A percentile compares a stretch with the other conserved stretches of the same genome.
These are phyloP conservation scores for Apiospora phragmitis DNA, from an alignment of 2,329 filamentous ascomycete species.

Conservation along the genomic window DNA sequence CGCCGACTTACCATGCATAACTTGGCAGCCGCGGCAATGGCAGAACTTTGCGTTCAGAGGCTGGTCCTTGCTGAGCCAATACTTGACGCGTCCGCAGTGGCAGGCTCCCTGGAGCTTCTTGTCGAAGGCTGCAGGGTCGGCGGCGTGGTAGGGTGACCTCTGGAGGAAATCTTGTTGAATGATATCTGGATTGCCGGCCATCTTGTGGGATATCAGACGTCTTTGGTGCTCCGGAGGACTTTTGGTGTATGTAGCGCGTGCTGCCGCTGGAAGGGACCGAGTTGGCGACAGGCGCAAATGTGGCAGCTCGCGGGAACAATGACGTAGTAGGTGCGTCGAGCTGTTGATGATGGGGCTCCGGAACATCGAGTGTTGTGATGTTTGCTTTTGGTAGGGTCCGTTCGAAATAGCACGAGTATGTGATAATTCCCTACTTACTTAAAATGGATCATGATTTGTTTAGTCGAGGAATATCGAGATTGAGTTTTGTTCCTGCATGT, in stretches of 20 bases:
- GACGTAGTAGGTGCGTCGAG: neutral
- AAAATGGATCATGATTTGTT: neutral
- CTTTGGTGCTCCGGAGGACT: neutral
- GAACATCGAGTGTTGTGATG: neutral
- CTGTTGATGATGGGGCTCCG: neutral
- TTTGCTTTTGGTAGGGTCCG: neutral
- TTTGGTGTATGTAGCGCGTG: neutral
- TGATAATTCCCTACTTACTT: too few species aligned
- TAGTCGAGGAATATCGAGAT: neutral
- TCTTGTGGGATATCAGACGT: neutral
- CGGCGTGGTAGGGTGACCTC: neutral
- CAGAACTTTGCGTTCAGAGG: conserved; percentile 79
- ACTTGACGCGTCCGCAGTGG: conserved; percentile 76
- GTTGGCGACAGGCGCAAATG: neutral
- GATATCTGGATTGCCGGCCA: neutral
- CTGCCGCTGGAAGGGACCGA: neutral
- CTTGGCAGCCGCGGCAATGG: conserved; percentile 80
- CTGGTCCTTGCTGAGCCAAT: conserved; percentile 65
- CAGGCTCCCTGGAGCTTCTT: conserved; percentile 47
- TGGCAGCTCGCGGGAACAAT: neutral
- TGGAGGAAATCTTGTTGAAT: neutral
- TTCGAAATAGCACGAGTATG: neutral
- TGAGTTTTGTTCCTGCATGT: neutral
- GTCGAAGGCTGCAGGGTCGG: conserved; percentile 19
- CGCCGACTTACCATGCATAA: conserved; percentile 61